Base-by-base conservation (phyloP, 1,284 basidiomycete genomes). In the Microbotryum violaceum region DNA sequence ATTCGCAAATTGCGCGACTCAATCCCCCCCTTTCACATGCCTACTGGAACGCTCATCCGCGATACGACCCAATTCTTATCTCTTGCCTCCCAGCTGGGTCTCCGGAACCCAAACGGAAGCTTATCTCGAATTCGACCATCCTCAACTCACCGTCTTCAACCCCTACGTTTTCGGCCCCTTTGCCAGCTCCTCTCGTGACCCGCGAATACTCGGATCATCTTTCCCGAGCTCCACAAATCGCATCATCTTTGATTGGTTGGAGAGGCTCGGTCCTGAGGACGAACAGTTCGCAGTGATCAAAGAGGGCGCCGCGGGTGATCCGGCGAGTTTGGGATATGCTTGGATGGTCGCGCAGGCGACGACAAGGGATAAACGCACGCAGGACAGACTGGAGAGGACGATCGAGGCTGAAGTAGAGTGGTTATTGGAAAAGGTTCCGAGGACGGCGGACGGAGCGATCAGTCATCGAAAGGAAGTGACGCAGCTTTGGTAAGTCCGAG, bases 101-200 rank as follows among this genome's bases (percentile, higher is more conserved):
- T 79, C 88, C 50, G 88, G 88, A 20, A 87, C 87, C 1, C 81
- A 83, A 52, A 78, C 84, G 4, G 79, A 90, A 74, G 83, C 88
- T 0, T 79, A 89, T 56, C 77, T 86, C 55, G 87, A 89, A 73
- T 78, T 82, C 64, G 80, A 85, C 69, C 82, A 84, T 33, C 82
- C 85, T 0, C 69, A 76, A 20, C 82, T 83, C 70, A 85, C 85
- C 45, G 84, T 87, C 48, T 82, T 86, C 69, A 79, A 79, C 31
- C 68, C 75, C 18, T 74, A 67, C 44, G 33, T 37, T 9, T 55
- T 63, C 27, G 6, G 6, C 27, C 27, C 48, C 69, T 66, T 37
- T 14, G 0, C 37, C 37, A 5, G 12, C 9, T 49, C 66, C 67
- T 56, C 71, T 5, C 37, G 16, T 25, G 4, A 37, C 42, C 23